Evolutionary conservation across 306 rosid species (phyloP).

Genomic region (Cucumis cinereus): DNA sequence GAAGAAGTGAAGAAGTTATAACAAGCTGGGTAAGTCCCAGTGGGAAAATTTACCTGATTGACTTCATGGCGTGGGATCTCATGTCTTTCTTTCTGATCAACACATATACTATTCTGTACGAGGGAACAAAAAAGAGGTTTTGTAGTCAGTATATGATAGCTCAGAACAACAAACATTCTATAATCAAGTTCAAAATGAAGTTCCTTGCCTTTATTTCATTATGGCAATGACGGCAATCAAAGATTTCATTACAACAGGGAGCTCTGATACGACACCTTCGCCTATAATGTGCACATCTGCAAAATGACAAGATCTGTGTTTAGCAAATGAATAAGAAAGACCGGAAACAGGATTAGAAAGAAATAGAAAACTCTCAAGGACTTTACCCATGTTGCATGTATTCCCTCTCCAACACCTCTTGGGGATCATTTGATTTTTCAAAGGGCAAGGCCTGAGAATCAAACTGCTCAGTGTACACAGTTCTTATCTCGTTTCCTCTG

Average conservation of each 20-base stretch:
- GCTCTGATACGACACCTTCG: constrained; percentile 67
- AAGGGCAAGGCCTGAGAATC: constrained; percentile 14
- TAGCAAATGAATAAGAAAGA: background rate
- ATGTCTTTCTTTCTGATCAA: constrained; percentile 58
- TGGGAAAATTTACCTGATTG: constrained; percentile 24
- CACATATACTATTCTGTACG: constrained; percentile 47
- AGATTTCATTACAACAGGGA: constrained; percentile 82
- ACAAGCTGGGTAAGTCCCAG: background rate
- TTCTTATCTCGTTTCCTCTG: constrained; percentile 7
- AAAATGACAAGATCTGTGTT: background rate
- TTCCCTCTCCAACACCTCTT: constrained; percentile 32
- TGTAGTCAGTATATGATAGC: background rate
- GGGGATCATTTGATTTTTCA: constrained; percentile 23
- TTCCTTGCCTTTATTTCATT: constrained; percentile 53
- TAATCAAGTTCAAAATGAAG: background rate
- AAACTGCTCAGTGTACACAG: constrained; percentile 6
- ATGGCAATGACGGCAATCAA: constrained; percentile 75
- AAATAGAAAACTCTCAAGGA: background rate
- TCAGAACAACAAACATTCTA: background rate
- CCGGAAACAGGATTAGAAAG: background rate
- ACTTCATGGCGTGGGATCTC: constrained; percentile 71
- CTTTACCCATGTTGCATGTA: constrained; percentile 48
- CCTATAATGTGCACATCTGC: constrained; percentile 66
- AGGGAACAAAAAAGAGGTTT: background rate
- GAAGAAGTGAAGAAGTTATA: background rate